A percentile compares a stretch with the other conserved stretches of the same genome.
Evolutionary conservation across 2,329 filamentous ascomycete genomes (phyloP).

Genomic region (Neoscytalidium dimidiatum): DNA sequence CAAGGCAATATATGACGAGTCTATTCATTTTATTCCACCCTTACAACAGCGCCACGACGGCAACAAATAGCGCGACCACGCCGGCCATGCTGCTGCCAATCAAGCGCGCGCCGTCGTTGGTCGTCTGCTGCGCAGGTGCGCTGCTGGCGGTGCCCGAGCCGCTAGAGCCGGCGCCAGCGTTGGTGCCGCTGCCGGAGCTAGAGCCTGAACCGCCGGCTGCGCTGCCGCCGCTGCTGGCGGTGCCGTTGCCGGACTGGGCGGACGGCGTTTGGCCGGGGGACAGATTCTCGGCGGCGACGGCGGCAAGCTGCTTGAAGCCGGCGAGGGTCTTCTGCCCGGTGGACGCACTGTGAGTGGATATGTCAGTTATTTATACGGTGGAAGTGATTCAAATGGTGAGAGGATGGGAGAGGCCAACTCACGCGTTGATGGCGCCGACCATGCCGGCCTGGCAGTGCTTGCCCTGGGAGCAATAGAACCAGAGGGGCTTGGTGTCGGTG

Average conservation of each 20-base stretch:
- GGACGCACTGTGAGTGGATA: conserved; percentile 23
- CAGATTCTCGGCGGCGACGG: conserved; percentile 42
- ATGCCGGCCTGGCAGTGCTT: conserved; percentile 76
- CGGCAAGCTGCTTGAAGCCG: conserved; percentile 40
- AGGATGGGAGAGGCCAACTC: conserved; percentile 32
- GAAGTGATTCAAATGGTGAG: not conserved
- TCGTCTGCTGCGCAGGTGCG: not conserved
- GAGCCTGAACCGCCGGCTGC: not conserved
- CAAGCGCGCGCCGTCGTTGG: not conserved
- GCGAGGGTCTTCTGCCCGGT: conserved; percentile 39
- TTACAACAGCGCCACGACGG: not conserved
- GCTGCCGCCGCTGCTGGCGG: not conserved
- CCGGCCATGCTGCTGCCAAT: not conserved
- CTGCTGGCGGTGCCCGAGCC: not conserved
- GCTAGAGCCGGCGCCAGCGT: not conserved
- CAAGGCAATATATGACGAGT: no score
- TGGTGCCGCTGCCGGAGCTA: not conserved
- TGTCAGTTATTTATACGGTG: conserved; percentile 27
- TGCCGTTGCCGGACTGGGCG: not conserved
- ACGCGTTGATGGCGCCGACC: conserved; percentile 78
- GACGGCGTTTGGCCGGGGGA: conserved; percentile 30
- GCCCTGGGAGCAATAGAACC: conserved; percentile 76
- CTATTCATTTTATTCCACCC: no score
- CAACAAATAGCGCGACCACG: not conserved
- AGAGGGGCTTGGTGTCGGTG: conserved; percentile 69